phyloP scores from a whole-genome alignment of 305 asterid genomes.

The Galium porrigens region DNA sequence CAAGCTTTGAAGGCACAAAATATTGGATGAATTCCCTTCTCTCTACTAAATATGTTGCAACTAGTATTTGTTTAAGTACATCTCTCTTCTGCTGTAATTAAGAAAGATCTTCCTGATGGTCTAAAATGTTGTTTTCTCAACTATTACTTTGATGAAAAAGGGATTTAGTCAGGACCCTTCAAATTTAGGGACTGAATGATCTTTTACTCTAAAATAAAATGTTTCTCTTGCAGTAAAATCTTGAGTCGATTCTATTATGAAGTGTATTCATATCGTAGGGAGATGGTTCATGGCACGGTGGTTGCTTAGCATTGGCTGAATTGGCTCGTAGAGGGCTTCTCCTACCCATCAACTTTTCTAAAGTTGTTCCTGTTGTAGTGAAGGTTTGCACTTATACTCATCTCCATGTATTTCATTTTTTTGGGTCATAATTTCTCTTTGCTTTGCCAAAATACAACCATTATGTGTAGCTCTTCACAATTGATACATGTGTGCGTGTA shows the following conservation, averaged over 20 bases:
- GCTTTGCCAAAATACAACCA: background rate
- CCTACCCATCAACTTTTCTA: constrained; percentile 65
- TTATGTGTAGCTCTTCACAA: background rate
- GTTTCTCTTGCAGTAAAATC: constrained; percentile 4
- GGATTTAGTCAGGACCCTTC: background rate
- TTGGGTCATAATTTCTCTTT: background rate
- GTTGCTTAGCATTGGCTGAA: constrained; percentile 97
- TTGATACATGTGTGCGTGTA: background rate
- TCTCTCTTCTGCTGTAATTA: background rate
- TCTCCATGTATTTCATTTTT: constrained; percentile 7
- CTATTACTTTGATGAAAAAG: background rate
- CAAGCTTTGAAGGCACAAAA: background rate
- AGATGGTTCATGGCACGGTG: constrained; percentile 99
- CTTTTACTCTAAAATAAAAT: background rate
- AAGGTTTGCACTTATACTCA: constrained; percentile 35
- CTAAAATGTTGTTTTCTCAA: background rate
- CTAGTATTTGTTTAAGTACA: background rate
- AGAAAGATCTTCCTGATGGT: background rate
- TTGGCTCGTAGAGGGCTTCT: constrained; percentile 94
- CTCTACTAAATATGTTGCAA: background rate
- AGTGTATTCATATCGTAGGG: constrained; percentile 41
- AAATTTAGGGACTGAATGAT: background rate
- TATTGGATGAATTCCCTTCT: background rate
- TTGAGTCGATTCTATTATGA: constrained; percentile 14
- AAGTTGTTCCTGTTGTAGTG: constrained; percentile 80